Evolutionary conservation across 2,329 filamentous ascomycete genomes (phyloP).

Genomic region (Apiospora malaysiana): DNA sequence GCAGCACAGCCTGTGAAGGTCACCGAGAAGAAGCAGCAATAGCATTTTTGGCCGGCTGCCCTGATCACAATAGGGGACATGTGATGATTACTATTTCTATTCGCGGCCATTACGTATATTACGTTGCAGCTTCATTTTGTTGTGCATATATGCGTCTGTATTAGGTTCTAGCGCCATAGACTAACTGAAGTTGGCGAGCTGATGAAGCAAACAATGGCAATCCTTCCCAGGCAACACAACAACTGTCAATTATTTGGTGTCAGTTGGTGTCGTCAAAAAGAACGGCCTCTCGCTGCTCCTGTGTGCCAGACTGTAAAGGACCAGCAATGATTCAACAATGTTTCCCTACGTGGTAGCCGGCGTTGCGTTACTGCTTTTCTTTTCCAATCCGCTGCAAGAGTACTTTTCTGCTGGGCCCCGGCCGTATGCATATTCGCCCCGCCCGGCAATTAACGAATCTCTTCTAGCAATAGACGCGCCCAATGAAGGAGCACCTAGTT

Average conservation of each 20-base stretch:
- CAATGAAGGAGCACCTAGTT: conserved; percentile 43
- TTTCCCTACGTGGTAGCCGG: conserved; percentile 52
- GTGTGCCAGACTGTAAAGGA: not conserved
- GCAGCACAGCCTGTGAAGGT: conserved; percentile 27
- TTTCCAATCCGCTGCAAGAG: conserved; percentile 50
- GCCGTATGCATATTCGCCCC: conserved; percentile 44
- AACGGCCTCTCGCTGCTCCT: not conserved
- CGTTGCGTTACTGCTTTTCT: conserved; percentile 49
- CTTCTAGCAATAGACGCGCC: conserved; percentile 54
- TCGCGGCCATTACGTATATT: not conserved
- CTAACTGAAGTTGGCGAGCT: not conserved
- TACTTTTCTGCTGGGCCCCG: conserved; percentile 40
- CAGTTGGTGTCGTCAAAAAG: not conserved
- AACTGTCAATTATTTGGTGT: not conserved
- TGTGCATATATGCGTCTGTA: not conserved
- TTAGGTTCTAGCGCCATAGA: not conserved
- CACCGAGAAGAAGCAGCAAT: conserved; percentile 38
- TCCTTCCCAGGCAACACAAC: not conserved
- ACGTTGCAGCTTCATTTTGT: conserved; percentile 9
- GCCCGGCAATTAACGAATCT: conserved; percentile 56
- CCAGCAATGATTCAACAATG: conserved; percentile 38
- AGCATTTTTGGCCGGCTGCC: conserved; percentile 20
- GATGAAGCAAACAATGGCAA: not conserved
- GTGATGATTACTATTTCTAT: not conserved
- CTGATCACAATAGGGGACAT: not conserved